A percentile compares a stretch with the other conserved stretches of the same genome.
phyloP scores from a whole-genome alignment of 129 eudicot genomes.

The Kitagawia praeruptora region DNA sequence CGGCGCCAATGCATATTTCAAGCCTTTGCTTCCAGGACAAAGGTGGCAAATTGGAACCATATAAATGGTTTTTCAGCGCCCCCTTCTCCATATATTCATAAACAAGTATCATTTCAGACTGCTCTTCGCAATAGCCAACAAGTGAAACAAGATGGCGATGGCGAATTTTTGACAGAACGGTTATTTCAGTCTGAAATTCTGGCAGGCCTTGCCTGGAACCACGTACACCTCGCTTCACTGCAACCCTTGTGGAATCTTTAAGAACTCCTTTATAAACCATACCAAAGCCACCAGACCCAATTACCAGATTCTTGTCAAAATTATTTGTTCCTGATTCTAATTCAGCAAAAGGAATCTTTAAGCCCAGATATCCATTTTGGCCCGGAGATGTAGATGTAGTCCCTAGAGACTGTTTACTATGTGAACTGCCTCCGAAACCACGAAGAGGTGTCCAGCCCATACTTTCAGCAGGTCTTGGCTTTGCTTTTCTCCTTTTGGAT shows the following conservation, averaged over 20 bases:
- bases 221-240: constrained; percentile 77
- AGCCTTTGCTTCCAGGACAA: constrained; percentile 79
- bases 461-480: constrained; percentile 43
- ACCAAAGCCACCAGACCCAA: constrained; percentile 89
- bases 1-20: constrained; percentile 81
- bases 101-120: constrained; percentile 85
- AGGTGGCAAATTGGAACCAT: constrained; percentile 53
- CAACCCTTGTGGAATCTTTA: constrained; percentile 52
- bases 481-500: constrained; percentile 31
- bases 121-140: constrained; percentile 86
- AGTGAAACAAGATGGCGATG: constrained; percentile 87
- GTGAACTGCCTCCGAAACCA: constrained; percentile 45
- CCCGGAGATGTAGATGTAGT: constrained; percentile 30
- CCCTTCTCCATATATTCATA: constrained; percentile 90
- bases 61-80: constrained; percentile 56
- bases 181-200: constrained; percentile 74
- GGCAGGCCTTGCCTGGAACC: constrained; percentile 91
- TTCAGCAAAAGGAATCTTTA: constrained; percentile 71
- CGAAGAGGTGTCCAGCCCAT: constrained; percentile 73
- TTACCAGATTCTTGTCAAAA: constrained; percentile 53
- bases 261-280: constrained; percentile 72
- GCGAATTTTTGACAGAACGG: constrained; percentile 65
- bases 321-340: constrained; percentile 59
- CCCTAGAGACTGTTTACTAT: constrained; percentile 44
- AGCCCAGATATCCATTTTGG: constrained; percentile 30